Evolutionary conservation across 164 flowering plant genomes (phyloP).

Genomic region (Sedum album): DNA sequence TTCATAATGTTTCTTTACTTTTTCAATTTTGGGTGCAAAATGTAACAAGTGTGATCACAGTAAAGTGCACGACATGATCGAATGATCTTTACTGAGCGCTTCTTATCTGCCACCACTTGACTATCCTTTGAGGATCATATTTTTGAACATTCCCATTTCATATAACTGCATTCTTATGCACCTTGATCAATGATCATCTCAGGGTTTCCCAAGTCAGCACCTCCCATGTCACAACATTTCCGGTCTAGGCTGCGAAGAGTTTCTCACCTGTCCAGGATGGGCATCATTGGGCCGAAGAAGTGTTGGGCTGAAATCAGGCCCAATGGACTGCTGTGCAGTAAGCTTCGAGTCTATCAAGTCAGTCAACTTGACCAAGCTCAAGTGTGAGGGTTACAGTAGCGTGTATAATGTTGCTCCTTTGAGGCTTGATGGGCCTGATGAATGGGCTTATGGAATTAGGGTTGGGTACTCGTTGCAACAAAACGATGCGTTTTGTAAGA

Average conservation of each 20-base stretch:
- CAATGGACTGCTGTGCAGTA: constrained; percentile 74
- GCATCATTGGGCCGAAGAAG: constrained; percentile 30
- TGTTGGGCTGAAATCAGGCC: constrained; percentile 33
- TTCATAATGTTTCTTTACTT: neutral
- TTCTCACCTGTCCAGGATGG: constrained; percentile 72
- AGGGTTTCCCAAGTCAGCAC: constrained; percentile 73
- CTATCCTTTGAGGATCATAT: too few relatives aligned
- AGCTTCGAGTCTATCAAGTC: constrained; percentile 50
- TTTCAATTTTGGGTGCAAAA: too few relatives aligned
- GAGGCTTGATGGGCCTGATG: constrained; percentile 39
- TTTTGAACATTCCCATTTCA: too few relatives aligned
- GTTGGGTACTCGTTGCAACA: constrained; percentile 59
- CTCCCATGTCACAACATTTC: constrained; percentile 77
- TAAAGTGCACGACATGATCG: too few relatives aligned
- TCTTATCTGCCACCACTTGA: too few relatives aligned
- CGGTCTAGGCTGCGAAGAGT: constrained; percentile 90
- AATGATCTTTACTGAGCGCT: too few relatives aligned
- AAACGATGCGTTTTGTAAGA: constrained; percentile 47
- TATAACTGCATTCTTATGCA: too few relatives aligned
- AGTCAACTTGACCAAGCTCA: constrained; percentile 56
- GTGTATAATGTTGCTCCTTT: constrained; percentile 81
- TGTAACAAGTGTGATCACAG: too few relatives aligned
- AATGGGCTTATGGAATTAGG: constrained; percentile 81
- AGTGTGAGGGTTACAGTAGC: constrained; percentile 81
- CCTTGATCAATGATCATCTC: constrained; percentile 10